Conservation (phyloP, 805 yeast species). For the Kazachstania martiniae region DNA sequence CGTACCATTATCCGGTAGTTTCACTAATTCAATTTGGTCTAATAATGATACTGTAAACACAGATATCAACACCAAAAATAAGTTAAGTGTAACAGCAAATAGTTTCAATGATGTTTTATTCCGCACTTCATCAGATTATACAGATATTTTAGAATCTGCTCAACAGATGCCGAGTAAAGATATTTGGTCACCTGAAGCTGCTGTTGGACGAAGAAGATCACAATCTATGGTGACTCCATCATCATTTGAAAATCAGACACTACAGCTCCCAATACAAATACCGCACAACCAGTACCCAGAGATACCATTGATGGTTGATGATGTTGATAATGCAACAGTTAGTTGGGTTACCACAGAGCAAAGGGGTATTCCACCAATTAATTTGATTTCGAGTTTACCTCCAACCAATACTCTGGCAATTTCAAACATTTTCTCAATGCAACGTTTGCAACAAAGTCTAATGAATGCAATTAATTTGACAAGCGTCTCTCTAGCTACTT, state of each 20-base stretch:
- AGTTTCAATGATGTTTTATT: no score
- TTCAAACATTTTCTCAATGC: slow-evolving; percentile 46
- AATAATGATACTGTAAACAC: background rate
- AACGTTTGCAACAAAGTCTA: slow-evolving; percentile 39
- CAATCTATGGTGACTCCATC: slow-evolving; percentile 7
- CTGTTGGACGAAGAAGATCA: slow-evolving; percentile 6
- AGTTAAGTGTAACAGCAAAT: no score
- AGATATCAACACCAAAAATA: no score
- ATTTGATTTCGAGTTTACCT: slow-evolving; percentile 54
- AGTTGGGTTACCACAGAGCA: slow-evolving; percentile 59
- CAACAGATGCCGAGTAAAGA: background rate
- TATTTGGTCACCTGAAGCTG: slow-evolving; percentile 3
- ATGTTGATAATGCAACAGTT: slow-evolving; percentile 46
- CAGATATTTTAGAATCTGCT: background rate
- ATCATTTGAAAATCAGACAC: background rate
- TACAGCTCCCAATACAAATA: background rate
- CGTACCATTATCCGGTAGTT: no score
- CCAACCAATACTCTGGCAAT: slow-evolving; percentile 71
- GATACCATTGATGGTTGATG: slow-evolving; percentile 39
- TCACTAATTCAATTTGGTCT: background rate
- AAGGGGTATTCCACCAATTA: slow-evolving; percentile 62
- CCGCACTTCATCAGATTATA: no score
- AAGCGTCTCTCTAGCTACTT: slow-evolving; percentile 40
- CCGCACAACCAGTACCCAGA: background rate
- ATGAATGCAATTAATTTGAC: slow-evolving; percentile 35